phyloP scores from a whole-genome alignment of 331 rosid species.

The Pyracantha coccinea region DNA sequence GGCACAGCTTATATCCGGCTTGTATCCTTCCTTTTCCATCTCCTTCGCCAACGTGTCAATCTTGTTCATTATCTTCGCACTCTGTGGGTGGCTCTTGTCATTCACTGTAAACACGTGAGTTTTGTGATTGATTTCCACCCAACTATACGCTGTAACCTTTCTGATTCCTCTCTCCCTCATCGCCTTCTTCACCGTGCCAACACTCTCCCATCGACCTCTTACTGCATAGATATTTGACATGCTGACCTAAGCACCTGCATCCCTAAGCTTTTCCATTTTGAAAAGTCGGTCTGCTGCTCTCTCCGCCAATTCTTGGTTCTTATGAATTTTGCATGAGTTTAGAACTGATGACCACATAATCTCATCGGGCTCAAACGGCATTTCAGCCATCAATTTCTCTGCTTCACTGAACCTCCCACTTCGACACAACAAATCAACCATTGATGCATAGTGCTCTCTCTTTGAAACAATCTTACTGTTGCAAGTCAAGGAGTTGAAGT shows the following conservation, averaged over 20 bases:
- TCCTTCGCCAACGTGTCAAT: slow-evolving; percentile 35
- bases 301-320: slow-evolving; percentile 58
- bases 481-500: slow-evolving; percentile 47
- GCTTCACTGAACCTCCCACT: slow-evolving; percentile 56
- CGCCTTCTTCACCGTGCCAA: slow-evolving; percentile 58
- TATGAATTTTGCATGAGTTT: slow-evolving; percentile 66
- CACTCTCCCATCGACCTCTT: slow-evolving; percentile 73
- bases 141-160: slow-evolving; percentile 64
- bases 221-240: slow-evolving; percentile 80
- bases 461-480: slow-evolving; percentile 39
- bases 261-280: slow-evolving; percentile 50
- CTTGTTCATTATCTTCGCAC: slow-evolving; percentile 43
- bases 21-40: slow-evolving; percentile 65
- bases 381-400: slow-evolving; percentile 46
- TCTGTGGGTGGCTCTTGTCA: slow-evolving; percentile 52
- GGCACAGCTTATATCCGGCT: slow-evolving; percentile 61
- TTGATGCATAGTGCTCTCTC: slow-evolving; percentile 63
- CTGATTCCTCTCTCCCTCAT: slow-evolving; percentile 70
- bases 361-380: slow-evolving; percentile 76
- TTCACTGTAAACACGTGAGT: slow-evolving; percentile 59
- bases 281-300: slow-evolving; percentile 63
- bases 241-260: slow-evolving; percentile 65
- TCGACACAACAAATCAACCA: slow-evolving; percentile 69
- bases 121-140: slow-evolving; percentile 64
- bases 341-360: slow-evolving; percentile 72